phyloP scores from a whole-genome alignment of 2,329 filamentous ascomycete species.

The Fusarium caatingaense region DNA sequence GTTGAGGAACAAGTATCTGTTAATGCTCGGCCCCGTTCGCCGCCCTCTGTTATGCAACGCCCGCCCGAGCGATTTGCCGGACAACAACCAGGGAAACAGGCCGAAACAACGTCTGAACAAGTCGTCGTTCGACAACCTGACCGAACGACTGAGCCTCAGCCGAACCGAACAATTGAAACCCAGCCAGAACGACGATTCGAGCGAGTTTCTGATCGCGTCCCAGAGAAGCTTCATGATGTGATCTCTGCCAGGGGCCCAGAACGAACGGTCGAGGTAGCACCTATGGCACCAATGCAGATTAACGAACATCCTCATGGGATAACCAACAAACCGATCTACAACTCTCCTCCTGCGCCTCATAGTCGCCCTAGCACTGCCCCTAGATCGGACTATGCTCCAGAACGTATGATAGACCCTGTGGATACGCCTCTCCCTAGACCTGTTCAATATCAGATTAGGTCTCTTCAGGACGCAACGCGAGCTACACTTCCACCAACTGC shows the following conservation, averaged over 20 bases:
- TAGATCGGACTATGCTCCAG: constrained; percentile 31
- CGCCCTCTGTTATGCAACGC: constrained; percentile 11
- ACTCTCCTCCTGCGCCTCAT: neutral
- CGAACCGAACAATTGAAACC: neutral
- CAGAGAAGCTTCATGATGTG: constrained; percentile 13
- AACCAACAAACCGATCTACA: constrained; percentile 4
- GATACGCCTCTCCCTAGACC: constrained; percentile 15
- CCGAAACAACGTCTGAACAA: neutral
- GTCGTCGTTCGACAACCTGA: neutral
- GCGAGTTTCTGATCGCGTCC: neutral
- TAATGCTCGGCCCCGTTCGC: constrained; percentile 16
- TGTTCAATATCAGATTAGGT: constrained; percentile 15
- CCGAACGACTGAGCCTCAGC: neutral
- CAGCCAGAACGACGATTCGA: constrained; percentile 7
- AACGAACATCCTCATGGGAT: constrained; percentile 11
- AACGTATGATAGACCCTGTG: constrained; percentile 35
- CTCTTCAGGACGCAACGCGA: constrained; percentile 18
- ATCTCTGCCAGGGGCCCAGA: constrained; percentile 9
- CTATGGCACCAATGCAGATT: constrained; percentile 11
- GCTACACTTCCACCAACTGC: constrained; percentile 28
- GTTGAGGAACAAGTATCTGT: constrained; percentile 15
- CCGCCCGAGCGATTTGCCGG: constrained; percentile 3
- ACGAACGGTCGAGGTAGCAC: constrained; percentile 14
- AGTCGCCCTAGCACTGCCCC: constrained; percentile 16
- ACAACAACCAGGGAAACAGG: constrained; percentile 6